Percentiles rank a stretch among this genome's conserved stretches.
These are phyloP conservation scores for Globisporangium orthogonon DNA, from an alignment of 352 stramenopile genomes.

Conservation along the genomic window DNA sequence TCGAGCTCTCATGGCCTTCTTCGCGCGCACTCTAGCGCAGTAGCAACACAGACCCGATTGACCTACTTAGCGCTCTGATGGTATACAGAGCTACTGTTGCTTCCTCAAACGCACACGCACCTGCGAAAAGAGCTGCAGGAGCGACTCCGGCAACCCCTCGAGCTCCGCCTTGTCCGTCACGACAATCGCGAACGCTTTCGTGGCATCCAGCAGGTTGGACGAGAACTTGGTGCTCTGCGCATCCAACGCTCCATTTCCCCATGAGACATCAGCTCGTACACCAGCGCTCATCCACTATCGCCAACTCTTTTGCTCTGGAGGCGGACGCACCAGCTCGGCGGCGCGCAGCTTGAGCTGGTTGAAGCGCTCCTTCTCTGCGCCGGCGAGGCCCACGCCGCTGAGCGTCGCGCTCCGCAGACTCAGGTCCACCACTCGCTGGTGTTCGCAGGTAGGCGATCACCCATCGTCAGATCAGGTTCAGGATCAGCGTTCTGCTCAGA, in stretches of 20 bases:
- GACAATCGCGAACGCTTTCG: conserved; percentile 91
- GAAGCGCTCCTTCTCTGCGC: conserved; percentile 89
- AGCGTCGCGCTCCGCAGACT: conserved; percentile 85
- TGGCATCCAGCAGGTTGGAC: conserved; percentile 97
- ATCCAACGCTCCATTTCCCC: not conserved
- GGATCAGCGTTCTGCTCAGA: too few relatives aligned
- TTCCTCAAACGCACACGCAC: conserved; percentile 4
- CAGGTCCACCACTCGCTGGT: conserved; percentile 86
- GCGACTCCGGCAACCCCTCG: conserved; percentile 88
- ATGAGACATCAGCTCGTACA: too few relatives aligned
- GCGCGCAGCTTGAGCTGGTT: conserved; percentile 94
- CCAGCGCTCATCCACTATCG: too few relatives aligned
- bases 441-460: not conserved
- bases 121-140: conserved; percentile 90
- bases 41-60: conserved; percentile 9
- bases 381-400: conserved; percentile 91
- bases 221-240: conserved; percentile 90
- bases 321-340: conserved; percentile 71
- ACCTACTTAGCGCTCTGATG: not conserved
- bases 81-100: not conserved
- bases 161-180: conserved; percentile 86
- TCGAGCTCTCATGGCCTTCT: conserved; percentile 57
- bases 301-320: not conserved
- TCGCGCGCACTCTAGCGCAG: conserved; percentile 54
- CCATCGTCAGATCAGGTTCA: not conserved